Evolutionary conservation across 805 yeast species (phyloP).

Genomic region (Lachancea quebecensis): DNA sequence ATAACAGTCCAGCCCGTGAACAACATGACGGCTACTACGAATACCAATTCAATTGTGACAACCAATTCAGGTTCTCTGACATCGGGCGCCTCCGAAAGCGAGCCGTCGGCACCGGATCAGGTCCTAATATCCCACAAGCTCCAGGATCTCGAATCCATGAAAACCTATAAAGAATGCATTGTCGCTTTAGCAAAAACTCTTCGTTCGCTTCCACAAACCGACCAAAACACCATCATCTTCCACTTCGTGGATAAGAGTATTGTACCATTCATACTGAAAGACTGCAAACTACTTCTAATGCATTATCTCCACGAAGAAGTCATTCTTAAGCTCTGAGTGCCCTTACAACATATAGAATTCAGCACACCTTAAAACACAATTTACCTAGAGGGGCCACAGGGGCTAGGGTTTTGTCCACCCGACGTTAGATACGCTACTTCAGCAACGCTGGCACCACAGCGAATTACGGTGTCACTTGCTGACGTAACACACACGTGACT

Average conservation of each 20-base stretch:
- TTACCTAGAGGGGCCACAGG: no score
- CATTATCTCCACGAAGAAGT: conserved; percentile 3
- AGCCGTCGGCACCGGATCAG: not conserved
- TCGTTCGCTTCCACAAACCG: conserved; percentile 8
- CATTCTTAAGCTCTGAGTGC: not conserved
- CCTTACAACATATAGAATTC: no score
- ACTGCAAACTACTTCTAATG: conserved; percentile 11
- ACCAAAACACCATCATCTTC: conserved; percentile 14
- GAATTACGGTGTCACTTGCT: no score
- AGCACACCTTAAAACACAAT: no score
- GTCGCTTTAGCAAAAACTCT: conserved; percentile 8
- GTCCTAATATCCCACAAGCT: conserved; percentile 1
- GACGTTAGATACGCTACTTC: no score
- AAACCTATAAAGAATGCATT: conserved; percentile 12
- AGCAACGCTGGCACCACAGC: no score
- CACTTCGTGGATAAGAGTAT: conserved; percentile 11
- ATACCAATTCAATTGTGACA: not conserved
- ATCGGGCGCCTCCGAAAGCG: no score
- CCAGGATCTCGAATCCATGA: conserved; percentile 9
- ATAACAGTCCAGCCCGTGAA: conserved; percentile 1
- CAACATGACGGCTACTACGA: not conserved
- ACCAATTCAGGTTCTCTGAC: not conserved
- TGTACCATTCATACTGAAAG: conserved; percentile 14
- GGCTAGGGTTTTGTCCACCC: no score
- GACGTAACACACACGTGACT: no score